Evolutionary conservation across 495 filamentous ascomycete species (phyloP).

Genomic region (Glutinoglossum americanum): DNA sequence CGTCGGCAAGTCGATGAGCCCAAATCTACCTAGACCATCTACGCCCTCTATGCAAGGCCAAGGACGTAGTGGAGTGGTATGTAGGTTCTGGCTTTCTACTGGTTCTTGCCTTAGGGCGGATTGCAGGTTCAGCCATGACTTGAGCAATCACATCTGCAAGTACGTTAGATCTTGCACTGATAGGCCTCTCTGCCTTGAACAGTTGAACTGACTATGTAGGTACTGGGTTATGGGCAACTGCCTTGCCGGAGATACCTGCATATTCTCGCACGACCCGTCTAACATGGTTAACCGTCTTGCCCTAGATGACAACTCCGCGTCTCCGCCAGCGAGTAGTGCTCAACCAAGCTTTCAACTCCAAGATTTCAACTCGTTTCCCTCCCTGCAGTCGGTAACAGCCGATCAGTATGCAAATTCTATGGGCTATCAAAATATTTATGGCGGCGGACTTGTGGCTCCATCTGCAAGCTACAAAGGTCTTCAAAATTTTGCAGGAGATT

Average conservation of each 20-base stretch:
- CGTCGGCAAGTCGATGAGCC: constrained; percentile 78
- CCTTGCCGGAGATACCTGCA: constrained; percentile 79
- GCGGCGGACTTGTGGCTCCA: constrained; percentile 22
- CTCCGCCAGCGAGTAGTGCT: constrained; percentile 28
- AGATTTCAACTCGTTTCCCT: constrained; percentile 79
- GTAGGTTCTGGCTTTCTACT: constrained; percentile 85
- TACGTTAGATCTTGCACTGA: constrained; percentile 27
- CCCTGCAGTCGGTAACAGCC: constrained; percentile 38
- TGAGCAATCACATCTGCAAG: constrained; percentile 95
- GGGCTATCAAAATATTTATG: constrained; percentile 8
- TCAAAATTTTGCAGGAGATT: constrained; percentile 10
- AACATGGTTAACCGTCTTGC: constrained; percentile 19
- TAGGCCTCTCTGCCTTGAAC: not conserved
- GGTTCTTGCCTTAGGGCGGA: constrained; percentile 87
- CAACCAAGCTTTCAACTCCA: constrained; percentile 56
- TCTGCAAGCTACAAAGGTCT: constrained; percentile 37
- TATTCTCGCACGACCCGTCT: constrained; percentile 93
- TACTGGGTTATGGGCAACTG: constrained; percentile 97
- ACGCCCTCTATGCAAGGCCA: constrained; percentile 51
- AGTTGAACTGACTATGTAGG: constrained; percentile 22
- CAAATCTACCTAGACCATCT: constrained; percentile 43
- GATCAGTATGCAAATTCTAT: constrained; percentile 36
- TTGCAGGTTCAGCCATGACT: constrained; percentile 91
- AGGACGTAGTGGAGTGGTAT: constrained; percentile 55
- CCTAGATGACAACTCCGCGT: constrained; percentile 25